Percentiles rank a stretch among this genome's conserved stretches.
Evolutionary conservation across 306 rosid species (phyloP).

Genomic region (Oxytropis ochrocephala): DNA sequence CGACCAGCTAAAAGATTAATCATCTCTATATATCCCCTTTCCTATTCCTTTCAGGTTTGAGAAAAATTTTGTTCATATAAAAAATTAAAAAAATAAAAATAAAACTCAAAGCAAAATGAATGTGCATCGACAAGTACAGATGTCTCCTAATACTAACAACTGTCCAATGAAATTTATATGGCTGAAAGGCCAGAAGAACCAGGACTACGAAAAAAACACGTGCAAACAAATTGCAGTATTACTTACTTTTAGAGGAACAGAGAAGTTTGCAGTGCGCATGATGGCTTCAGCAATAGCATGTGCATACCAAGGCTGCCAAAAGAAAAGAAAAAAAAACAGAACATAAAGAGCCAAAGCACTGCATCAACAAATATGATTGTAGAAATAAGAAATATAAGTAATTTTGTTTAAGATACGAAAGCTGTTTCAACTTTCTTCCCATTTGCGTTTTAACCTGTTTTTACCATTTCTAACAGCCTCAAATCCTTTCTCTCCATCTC

Average conservation of each 20-base stretch:
- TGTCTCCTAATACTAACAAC: background rate
- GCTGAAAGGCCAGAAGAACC: background rate
- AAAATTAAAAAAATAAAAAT: background rate
- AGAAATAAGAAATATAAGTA: background rate
- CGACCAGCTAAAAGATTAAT: background rate
- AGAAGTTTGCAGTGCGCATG: slow-evolving; percentile 94
- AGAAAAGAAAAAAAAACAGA: background rate
- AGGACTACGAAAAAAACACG: background rate
- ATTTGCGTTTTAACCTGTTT: no score
- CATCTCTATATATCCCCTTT: background rate
- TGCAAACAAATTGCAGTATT: background rate
- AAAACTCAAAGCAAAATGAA: background rate
- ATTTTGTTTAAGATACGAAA: background rate
- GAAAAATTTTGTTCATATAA: background rate
- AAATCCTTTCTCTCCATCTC: no score
- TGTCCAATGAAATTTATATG: slow-evolving; percentile 1
- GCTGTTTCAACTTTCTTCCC: background rate
- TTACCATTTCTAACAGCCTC: no score
- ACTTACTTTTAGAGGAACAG: slow-evolving; percentile 90
- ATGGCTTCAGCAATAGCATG: slow-evolving; percentile 97
- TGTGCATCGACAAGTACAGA: background rate
- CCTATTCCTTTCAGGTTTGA: background rate
- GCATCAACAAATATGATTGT: background rate
- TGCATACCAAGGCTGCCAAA: slow-evolving; percentile 92
- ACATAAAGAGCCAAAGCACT: slow-evolving; percentile 2